Conservation (phyloP, 2,329 filamentous ascomycete genomes). For the Alternaria sp. region DNA sequence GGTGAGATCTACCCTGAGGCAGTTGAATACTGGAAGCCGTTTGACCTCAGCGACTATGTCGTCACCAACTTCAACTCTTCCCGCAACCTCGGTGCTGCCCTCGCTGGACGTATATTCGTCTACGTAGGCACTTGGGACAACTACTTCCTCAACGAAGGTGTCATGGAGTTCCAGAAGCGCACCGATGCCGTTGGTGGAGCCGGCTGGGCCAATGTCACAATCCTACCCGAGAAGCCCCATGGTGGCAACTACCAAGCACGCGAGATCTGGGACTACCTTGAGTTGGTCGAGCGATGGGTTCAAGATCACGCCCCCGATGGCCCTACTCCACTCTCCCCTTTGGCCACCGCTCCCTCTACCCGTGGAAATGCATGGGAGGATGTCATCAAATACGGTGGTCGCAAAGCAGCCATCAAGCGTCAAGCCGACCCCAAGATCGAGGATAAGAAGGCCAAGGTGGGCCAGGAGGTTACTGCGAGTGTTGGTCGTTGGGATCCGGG, state of each 20-base stretch:
- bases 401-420: slow-evolving; percentile 40
- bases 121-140: slow-evolving; percentile 47
- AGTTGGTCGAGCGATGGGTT: slow-evolving; percentile 40
- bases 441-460: slow-evolving; percentile 6
- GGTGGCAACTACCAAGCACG: slow-evolving; percentile 44
- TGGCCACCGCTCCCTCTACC: slow-evolving; percentile 21
- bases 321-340: slow-evolving; percentile 30
- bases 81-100: slow-evolving; percentile 41
- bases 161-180: slow-evolving; percentile 42
- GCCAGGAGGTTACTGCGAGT: slow-evolving; percentile 13
- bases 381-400: slow-evolving; percentile 40
- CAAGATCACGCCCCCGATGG: slow-evolving; percentile 43
- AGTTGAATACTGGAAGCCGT: slow-evolving; percentile 46
- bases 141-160: slow-evolving; percentile 49
- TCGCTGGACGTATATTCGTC: slow-evolving; percentile 41
- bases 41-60: slow-evolving; percentile 46
- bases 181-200: slow-evolving; percentile 41
- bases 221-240: slow-evolving; percentile 37
- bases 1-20: slow-evolving; percentile 48
- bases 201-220: slow-evolving; percentile 48
- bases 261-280: slow-evolving; percentile 44
- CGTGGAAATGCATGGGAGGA: slow-evolving; percentile 47
- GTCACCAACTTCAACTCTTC: slow-evolving; percentile 41
- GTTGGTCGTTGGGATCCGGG: slow-evolving; percentile 49
- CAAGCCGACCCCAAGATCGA: slow-evolving; percentile 38